Evolutionary conservation across 2,329 filamentous ascomycete species (phyloP), one percentile per base, ranked within the genome.

Genomic region (Arthrobotrys musiformis): DNA sequence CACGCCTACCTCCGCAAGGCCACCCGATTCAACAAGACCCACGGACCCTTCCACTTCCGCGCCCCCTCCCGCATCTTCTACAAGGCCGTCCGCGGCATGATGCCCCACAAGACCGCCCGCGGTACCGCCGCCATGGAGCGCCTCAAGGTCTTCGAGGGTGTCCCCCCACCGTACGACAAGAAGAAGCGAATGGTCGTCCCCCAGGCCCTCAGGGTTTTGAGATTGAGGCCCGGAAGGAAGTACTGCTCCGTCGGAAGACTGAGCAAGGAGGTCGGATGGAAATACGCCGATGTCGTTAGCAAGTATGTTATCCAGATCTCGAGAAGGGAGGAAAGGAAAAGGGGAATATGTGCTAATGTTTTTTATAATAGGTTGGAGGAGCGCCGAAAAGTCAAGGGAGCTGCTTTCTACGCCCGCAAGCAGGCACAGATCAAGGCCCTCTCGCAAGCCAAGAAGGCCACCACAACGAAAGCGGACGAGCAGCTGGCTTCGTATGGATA

Each of bases 331-430:
- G 30, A 13, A 22, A 11, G 3, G 19, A 26, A 22, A 52, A 24
- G 70, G 8, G n/a, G n/a, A n/a, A 22, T 35, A 11, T 8, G 48
- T 35, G 46, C 79, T 82, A 79, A 82, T 79, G 79, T 4, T 30
- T 30, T 17, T 28, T 24, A 3, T n/a, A 26, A 28, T 84, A 98
- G 95, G 87, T 90, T 99, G 84, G 95, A 99, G 90, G 95, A 99
- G 90, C 91, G 94, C 87, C 93, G 95, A 89, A 99, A 99, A 90
- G 94, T 96, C 86, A 99, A 98, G 93, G 92, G 93, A 84, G 90
- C 92, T 83, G 95, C 95, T 86, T 99, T 97, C 92, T 98, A 98
- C 90, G 94, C 97, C 90, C 93, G 94, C 90, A 99, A 98, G 95
- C 97, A 96, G 93, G 90, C 93, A 82, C 92, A 92, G 83, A 90